Conservation (phyloP, 306 rosid genomes). For the Ormosia semicastrata region DNA sequence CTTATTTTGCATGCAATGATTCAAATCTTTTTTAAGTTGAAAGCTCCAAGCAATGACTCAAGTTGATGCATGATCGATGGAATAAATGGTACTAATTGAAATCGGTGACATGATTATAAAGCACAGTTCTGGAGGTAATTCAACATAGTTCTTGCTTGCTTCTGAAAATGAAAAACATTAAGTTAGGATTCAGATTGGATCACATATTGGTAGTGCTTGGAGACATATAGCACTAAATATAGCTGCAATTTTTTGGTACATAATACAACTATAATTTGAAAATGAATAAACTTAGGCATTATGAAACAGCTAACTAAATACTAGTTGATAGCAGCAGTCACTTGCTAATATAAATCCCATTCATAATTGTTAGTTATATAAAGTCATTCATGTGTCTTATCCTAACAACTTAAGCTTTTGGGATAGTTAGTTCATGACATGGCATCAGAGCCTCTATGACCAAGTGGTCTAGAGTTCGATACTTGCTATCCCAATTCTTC, state of each 20-base stretch:
- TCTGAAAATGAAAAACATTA: slow-evolving; percentile 41
- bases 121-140: slow-evolving; percentile 87
- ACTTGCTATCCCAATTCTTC: no score
- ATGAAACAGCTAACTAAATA: not conserved
- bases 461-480: no score
- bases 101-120: slow-evolving; percentile 67
- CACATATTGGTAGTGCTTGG: not conserved
- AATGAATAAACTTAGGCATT: not conserved
- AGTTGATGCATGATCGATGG: slow-evolving; percentile 84
- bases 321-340: not conserved
- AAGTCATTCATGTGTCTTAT: no score
- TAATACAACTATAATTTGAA: not conserved
- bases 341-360: not conserved
- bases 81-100: slow-evolving; percentile 40
- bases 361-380: not conserved
- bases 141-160: slow-evolving; percentile 45
- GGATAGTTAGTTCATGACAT: no score
- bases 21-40: slow-evolving; percentile 56
- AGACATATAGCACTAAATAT: slow-evolving; percentile 8
- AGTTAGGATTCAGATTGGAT: slow-evolving; percentile 12
- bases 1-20: slow-evolving; percentile 51
- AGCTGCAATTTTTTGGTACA: not conserved
- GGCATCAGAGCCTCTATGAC: no score
- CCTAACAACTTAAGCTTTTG: no score
- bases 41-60: slow-evolving; percentile 66